Evolutionary conservation across 768 basidiomycete species (phyloP).

Genomic region (Hortiboletus campestris): DNA sequence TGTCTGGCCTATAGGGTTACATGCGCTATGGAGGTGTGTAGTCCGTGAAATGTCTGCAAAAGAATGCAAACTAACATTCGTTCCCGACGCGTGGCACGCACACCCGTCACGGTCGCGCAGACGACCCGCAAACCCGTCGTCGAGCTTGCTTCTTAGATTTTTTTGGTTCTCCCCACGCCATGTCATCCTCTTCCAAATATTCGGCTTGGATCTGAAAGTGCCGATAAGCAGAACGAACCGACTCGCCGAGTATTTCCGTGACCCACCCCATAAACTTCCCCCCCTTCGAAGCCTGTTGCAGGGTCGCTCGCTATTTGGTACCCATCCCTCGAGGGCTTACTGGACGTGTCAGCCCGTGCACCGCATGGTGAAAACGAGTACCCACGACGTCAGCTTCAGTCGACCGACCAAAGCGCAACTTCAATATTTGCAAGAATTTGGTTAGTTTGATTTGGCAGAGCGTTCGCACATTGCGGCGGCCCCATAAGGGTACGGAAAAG

Average conservation of each 20-base stretch:
- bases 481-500: neutral
- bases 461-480: neutral
- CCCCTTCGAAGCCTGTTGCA: conserved; percentile 19
- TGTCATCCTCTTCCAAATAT: conserved; percentile 28
- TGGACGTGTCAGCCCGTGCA: neutral
- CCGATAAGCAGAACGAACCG: neutral
- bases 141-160: conserved; percentile 8
- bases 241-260: neutral
- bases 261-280: conserved; percentile 21
- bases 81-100: neutral
- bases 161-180: conserved; percentile 23
- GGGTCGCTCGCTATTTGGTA: conserved; percentile 11
- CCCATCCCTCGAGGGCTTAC: conserved; percentile 15
- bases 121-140: neutral
- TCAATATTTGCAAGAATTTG: conserved; percentile 13
- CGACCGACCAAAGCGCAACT: conserved; percentile 20
- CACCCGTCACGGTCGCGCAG: neutral
- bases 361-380: neutral
- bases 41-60: too few species aligned
- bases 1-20: too few species aligned
- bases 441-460: neutral
- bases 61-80: neutral
- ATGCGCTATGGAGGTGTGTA: too few species aligned
- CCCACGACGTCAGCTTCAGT: conserved; percentile 15
- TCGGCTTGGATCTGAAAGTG: conserved; percentile 20